phyloP scores from a whole-genome alignment of 352 stramenopile species.

The Aphanomyces invadans region DNA sequence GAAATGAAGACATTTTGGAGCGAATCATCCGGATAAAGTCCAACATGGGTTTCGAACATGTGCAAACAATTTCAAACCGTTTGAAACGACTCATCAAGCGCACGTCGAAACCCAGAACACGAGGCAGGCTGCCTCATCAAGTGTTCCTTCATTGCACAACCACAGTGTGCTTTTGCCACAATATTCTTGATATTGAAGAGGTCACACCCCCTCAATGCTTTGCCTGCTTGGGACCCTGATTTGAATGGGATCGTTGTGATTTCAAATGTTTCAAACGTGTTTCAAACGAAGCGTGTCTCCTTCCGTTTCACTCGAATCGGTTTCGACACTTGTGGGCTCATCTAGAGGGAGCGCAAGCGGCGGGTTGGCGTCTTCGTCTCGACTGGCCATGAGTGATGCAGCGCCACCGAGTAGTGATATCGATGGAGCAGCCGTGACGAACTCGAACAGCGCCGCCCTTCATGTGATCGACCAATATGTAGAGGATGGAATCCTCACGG shows the following conservation, averaged over 20 bases:
- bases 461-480: conserved; percentile 78
- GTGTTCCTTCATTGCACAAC: too few species aligned
- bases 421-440: conserved; percentile 7
- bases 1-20: not conserved
- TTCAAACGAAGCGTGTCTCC: not conserved
- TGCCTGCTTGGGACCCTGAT: too few species aligned
- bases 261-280: not conserved
- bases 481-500: conserved; percentile 72
- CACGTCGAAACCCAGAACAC: too few species aligned
- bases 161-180: too few species aligned
- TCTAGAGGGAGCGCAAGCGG: too few species aligned
- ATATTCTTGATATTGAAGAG: too few species aligned
- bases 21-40: not conserved
- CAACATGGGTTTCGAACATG: not conserved
- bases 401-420: not conserved
- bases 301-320: not conserved
- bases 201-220: too few species aligned
- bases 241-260: too few species aligned
- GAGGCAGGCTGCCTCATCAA: too few species aligned
- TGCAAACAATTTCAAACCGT: too few species aligned
- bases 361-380: not conserved
- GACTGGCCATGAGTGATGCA: not conserved
- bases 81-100: too few species aligned
- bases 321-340: not conserved
- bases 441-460: conserved; percentile 39